Evolutionary conservation across 768 basidiomycete species (phyloP).

Genomic region (Amanita muscaria): DNA sequence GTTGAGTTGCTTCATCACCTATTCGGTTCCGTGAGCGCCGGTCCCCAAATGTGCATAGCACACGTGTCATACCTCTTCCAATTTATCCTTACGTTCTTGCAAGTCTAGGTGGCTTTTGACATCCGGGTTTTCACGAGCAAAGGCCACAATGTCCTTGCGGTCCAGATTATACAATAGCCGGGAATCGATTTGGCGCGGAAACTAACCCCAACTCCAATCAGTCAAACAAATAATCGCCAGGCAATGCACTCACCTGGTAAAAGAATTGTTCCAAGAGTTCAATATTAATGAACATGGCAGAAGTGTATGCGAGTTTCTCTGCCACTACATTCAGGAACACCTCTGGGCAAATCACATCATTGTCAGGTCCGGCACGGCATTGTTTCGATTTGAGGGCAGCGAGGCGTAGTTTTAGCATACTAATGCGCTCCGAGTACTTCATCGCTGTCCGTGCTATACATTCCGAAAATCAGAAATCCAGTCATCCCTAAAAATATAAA

Average conservation of each 20-base stretch:
- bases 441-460: conserved; percentile 81
- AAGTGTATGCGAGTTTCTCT: conserved; percentile 92
- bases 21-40: conserved; percentile 5
- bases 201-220: conserved; percentile 35
- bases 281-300: conserved; percentile 98
- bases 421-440: conserved; percentile 74
- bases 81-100: conserved; percentile 94
- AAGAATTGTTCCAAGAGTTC: conserved; percentile 98
- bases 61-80: conserved; percentile 72
- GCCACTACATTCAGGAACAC: conserved; percentile 95
- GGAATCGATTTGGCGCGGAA: conserved; percentile 96
- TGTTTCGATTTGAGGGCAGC: conserved; percentile 82
- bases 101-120: conserved; percentile 83
- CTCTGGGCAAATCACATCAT: conserved; percentile 88
- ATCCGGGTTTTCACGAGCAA: conserved; percentile 93
- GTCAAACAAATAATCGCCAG: conserved; percentile 1
- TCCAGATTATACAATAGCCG: conserved; percentile 90
- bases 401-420: conserved; percentile 78
- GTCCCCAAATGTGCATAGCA: not conserved
- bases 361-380: conserved; percentile 82
- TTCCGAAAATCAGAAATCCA: not conserved
- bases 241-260: conserved; percentile 62
- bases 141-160: conserved; percentile 78
- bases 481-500: not conserved
- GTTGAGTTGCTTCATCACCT: conserved; percentile 96